phyloP scores from a whole-genome alignment of 2,329 filamentous ascomycete genomes.

The Fusarium coffeatum region DNA sequence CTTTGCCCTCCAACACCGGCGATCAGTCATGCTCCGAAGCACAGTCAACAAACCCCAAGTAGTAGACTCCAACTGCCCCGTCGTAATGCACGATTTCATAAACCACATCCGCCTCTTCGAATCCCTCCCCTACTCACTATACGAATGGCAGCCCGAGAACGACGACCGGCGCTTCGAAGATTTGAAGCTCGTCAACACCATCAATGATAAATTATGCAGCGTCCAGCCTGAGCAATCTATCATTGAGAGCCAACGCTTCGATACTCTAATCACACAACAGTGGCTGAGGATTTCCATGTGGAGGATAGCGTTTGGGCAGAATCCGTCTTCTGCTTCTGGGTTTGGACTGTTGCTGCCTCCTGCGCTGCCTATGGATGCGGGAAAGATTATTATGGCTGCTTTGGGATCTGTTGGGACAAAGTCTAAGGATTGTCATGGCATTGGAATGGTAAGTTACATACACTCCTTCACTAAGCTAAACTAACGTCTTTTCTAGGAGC shows the following conservation, averaged over 20 bases:
- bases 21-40: constrained; percentile 47
- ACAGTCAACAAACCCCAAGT: constrained; percentile 49
- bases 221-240: constrained; percentile 47
- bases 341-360: constrained; percentile 37
- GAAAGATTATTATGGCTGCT: constrained; percentile 46
- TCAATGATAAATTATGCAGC: constrained; percentile 46
- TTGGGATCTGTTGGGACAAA: constrained; percentile 42
- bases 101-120: constrained; percentile 51
- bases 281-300: constrained; percentile 51
- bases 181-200: constrained; percentile 39
- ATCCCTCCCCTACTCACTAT: constrained; percentile 45
- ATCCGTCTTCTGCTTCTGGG: constrained; percentile 36
- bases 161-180: constrained; percentile 37
- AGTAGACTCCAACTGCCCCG: constrained; percentile 48
- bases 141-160: constrained; percentile 47
- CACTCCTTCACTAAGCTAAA: accelerated
- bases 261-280: constrained; percentile 50
- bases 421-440: constrained; percentile 50
- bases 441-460: constrained; percentile 44
- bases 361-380: constrained; percentile 48
- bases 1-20: constrained; percentile 48
- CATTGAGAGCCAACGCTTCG: constrained; percentile 50
- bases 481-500: constrained; percentile 37
- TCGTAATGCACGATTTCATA: constrained; percentile 51
- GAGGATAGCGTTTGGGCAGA: constrained; percentile 47